Evolutionary conservation across 176 grass and related monocot genomes (phyloP).

Genomic region (Juncus effusus): DNA sequence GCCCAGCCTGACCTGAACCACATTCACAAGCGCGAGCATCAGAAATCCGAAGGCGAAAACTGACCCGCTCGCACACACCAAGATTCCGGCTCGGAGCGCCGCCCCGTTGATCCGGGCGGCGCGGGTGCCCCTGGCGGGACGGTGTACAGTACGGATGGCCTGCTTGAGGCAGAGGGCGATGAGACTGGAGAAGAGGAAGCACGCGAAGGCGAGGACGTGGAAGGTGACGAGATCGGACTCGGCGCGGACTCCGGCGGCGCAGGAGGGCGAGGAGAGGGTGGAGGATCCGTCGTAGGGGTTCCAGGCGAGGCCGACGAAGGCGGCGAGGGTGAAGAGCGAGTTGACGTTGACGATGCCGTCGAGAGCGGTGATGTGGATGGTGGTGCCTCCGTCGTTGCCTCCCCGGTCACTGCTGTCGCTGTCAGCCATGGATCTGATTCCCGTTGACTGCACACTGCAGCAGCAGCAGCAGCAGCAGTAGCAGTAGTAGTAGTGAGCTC

Average conservation of each 20-base stretch:
- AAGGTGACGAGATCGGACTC: constrained; percentile 70
- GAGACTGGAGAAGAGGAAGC: constrained; percentile 96
- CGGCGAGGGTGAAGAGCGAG: constrained; percentile 80
- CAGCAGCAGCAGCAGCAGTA: too few relatives aligned
- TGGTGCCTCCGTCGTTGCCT: constrained; percentile 42
- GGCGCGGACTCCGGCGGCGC: constrained; percentile 47
- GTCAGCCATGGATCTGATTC: too few relatives aligned
- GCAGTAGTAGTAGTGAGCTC: too few relatives aligned
- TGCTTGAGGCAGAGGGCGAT: constrained; percentile 98
- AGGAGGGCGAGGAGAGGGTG: constrained; percentile 34
- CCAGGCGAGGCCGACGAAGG: constrained; percentile 75
- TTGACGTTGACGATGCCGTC: constrained; percentile 98
- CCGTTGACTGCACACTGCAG: too few relatives aligned
- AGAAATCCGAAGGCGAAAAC: constrained; percentile 66
- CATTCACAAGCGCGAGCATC: constrained; percentile 80
- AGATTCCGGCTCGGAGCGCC: constrained; percentile 60
- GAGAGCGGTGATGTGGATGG: constrained; percentile 76
- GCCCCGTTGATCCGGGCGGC: constrained; percentile 49
- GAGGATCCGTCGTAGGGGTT: constrained; percentile 44
- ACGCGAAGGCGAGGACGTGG: constrained; percentile 78
- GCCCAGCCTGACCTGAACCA: constrained; percentile 83
- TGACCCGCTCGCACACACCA: constrained; percentile 56
- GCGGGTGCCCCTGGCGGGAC: neutral
- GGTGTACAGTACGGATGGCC: constrained; percentile 51
- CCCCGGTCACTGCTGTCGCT: too few relatives aligned